phyloP scores from a whole-genome alignment of 768 basidiomycete species.

The Coprinopsis sp. region DNA sequence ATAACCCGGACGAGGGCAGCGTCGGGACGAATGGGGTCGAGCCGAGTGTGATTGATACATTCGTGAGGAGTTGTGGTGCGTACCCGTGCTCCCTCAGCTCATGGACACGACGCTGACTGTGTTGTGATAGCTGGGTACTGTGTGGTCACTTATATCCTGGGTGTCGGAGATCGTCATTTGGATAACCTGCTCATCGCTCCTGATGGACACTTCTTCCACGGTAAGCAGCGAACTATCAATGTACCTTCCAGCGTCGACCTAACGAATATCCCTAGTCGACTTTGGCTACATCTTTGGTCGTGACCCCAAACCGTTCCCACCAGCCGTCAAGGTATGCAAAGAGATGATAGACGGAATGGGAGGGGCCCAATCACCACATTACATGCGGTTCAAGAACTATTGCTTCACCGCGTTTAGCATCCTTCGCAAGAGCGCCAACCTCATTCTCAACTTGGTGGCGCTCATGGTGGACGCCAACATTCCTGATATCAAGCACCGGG shows the following conservation, averaged over 20 bases:
- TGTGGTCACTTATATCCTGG: constrained; percentile 92
- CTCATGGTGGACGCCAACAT: constrained; percentile 98
- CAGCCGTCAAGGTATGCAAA: constrained; percentile 96
- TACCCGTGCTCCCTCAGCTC: background rate
- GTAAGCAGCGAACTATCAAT: constrained; percentile 32
- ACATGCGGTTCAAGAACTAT: constrained; percentile 91
- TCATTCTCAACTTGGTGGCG: constrained; percentile 92
- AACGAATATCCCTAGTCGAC: constrained; percentile 58
- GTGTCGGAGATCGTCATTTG: constrained; percentile 94
- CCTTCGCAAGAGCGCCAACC: constrained; percentile 93
- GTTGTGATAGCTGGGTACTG: constrained; percentile 84
- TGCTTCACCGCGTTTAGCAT: constrained; percentile 98
- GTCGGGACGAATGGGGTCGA: constrained; percentile 95
- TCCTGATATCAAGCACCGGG: constrained; percentile 91
- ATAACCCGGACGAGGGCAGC: constrained; percentile 91
- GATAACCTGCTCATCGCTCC: constrained; percentile 92
- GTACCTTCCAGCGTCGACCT: background rate
- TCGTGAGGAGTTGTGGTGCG: constrained; percentile 93
- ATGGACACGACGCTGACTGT: background rate
- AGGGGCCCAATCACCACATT: constrained; percentile 93
- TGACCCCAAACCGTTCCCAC: constrained; percentile 96
- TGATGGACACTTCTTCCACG: constrained; percentile 98
- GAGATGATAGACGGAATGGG: constrained; percentile 99
- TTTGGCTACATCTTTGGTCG: constrained; percentile 98
- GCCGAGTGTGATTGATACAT: constrained; percentile 91